Evolutionary conservation across 148 eudicot species (phyloP).

Genomic region (Camellia japonica): DNA sequence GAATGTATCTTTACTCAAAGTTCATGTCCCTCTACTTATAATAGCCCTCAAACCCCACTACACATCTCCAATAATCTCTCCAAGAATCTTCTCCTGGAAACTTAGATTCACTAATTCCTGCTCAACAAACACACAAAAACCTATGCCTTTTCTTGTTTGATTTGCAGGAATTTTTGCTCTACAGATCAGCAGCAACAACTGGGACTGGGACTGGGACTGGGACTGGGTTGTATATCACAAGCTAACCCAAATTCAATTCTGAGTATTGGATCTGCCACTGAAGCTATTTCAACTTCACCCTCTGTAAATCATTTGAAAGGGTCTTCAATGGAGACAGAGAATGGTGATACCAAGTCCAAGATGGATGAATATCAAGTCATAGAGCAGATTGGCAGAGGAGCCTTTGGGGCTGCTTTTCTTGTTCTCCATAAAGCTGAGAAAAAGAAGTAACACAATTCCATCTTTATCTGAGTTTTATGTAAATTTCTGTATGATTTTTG

Average conservation of each 20-base stretch:
- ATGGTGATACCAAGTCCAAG: conserved; percentile 48
- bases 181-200: too few species aligned
- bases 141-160: background rate
- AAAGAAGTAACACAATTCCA: conserved; percentile 40
- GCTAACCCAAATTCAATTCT: background rate
- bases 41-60: background rate
- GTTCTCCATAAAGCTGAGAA: conserved; percentile 66
- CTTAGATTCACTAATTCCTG: background rate
- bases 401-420: conserved; percentile 71
- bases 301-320: conserved; percentile 19
- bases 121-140: background rate
- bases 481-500: background rate
- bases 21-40: conserved; percentile 2
- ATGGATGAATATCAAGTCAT: conserved; percentile 78
- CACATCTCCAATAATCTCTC: too few species aligned
- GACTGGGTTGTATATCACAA: background rate
- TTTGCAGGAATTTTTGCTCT: background rate
- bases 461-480: too few species aligned
- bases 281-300: background rate
- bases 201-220: too few species aligned
- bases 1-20: conserved; percentile 22
- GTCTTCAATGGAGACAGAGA: conserved; percentile 61
- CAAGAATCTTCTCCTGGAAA: background rate
- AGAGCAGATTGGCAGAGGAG: conserved; percentile 81
- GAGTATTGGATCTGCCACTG: background rate